Conservation (phyloP, 306 rosid genomes). For the Begonia loranthoides region DNA sequence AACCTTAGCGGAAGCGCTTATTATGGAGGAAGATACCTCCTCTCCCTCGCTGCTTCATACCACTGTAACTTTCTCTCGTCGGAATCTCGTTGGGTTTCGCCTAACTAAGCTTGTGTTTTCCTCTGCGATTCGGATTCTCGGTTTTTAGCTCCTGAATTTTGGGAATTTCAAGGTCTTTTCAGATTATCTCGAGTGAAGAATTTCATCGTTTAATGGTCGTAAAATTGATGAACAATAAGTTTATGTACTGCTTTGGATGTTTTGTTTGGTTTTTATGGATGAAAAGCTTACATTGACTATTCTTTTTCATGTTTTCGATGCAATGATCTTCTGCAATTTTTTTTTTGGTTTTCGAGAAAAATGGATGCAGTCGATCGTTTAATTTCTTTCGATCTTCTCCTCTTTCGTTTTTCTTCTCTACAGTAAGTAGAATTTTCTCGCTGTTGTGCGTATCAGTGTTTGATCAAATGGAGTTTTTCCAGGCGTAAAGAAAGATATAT, state of each 20-base stretch:
- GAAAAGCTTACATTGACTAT: not conserved
- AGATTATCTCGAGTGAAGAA: constrained; percentile 4
- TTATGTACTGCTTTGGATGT: not conserved
- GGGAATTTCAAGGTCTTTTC: constrained; percentile 29
- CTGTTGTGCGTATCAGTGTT: too few species aligned
- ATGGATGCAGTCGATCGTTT: not conserved
- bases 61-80: constrained; percentile 17
- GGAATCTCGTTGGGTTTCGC: constrained; percentile 17
- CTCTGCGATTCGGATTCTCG: constrained; percentile 9
- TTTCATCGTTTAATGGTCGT: not conserved
- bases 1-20: constrained; percentile 8
- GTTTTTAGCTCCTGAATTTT: constrained; percentile 23
- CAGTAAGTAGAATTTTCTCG: too few species aligned
- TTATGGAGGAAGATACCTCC: constrained; percentile 30
- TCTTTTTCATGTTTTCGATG: not conserved
- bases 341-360: not conserved
- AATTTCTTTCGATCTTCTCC: not conserved
- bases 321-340: not conserved
- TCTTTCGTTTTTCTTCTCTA: constrained; percentile 6
- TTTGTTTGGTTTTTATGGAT: constrained; percentile 1
- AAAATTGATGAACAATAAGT: not conserved
- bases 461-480: too few species aligned
- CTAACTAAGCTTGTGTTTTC: constrained; percentile 9
- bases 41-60: constrained; percentile 15
- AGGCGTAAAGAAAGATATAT: too few species aligned